phyloP scores from a whole-genome alignment of 495 filamentous ascomycete species.

The Ascobolus immersus region DNA sequence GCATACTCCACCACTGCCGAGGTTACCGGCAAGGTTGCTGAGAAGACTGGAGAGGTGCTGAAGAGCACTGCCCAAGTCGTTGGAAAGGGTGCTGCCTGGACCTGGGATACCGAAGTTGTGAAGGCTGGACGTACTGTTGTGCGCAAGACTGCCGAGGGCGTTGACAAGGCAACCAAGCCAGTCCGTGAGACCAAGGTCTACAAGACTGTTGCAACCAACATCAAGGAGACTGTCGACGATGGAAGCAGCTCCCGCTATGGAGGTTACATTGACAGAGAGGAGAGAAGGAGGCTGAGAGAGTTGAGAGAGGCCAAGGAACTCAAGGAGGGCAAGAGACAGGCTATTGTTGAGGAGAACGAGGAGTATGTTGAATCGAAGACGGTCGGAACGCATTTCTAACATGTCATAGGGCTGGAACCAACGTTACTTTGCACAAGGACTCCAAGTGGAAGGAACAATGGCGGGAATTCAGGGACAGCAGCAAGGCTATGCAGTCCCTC shows the following conservation, averaged over 20 bases:
- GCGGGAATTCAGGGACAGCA: conserved; percentile 72
- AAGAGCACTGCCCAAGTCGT: conserved; percentile 66
- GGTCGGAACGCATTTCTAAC: conserved; percentile 4
- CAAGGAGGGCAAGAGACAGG: conserved; percentile 22
- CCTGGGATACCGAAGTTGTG: conserved; percentile 82
- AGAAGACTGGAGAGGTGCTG: conserved; percentile 47
- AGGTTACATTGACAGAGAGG: conserved; percentile 87
- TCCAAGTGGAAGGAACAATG: conserved; percentile 88
- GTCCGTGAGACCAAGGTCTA: conserved; percentile 82
- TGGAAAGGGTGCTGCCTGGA: conserved; percentile 78
- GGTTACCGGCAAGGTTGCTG: conserved; percentile 32
- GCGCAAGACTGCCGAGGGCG: conserved; percentile 51
- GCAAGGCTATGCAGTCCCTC: conserved; percentile 63
- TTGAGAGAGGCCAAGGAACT: conserved; percentile 35
- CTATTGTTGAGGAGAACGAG: conserved; percentile 47
- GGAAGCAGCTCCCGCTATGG: conserved; percentile 88
- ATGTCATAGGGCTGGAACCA: conserved; percentile 52
- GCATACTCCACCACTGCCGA: conserved; percentile 66
- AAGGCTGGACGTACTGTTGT: conserved; percentile 78
- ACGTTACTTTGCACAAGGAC: conserved; percentile 89
- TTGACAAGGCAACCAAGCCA: conserved; percentile 82
- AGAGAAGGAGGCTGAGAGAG: conserved; percentile 53
- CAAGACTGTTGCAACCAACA: conserved; percentile 40
- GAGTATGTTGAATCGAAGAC: conserved; percentile 33
- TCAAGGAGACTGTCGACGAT: conserved; percentile 91